Base-by-base conservation (phyloP, 208 protist genomes). In the Trypanosoma boissoni region DNA sequence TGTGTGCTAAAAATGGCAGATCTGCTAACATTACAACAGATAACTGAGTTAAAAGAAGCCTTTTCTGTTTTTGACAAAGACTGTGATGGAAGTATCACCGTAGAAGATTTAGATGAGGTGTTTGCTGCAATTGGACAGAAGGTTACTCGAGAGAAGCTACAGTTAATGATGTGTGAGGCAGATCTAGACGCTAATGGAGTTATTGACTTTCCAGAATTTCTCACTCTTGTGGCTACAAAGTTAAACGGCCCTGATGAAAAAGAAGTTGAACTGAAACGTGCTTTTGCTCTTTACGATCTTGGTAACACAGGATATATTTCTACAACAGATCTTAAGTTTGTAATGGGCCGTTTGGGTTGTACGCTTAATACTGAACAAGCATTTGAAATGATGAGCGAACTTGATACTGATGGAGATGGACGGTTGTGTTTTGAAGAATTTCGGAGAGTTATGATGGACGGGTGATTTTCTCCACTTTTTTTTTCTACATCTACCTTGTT, bases 41-140 rank as follows among this genome's bases (percentile, higher is more conserved):
- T 99, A 46, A 97, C 95, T 12, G 98, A 99, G 80, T 98, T 99
- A 69, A 99, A 99, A 82, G 99, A 99, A 72, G 99, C 98, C 1
- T 99, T 99, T 88, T 93, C 95, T 39, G 83, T 99, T 10, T 99
- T 99, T 76, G 99, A 99, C 71, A 98, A 92, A 56, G 97, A 99
- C 66, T 92, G 95, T 52, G 98, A 99, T 90, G 98, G 98, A 23
- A 94, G 77, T 45, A 99, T 99, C 74, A 99, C 97, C 0, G 94
- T 97, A 3, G 98, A 99, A 32, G 99, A 99, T 79, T 78, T 99
- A 3, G 98, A 95, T 54, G 98, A 98, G 20, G 98, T 99, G 9
- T 99, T 99, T 95, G 81, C 95, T 26, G 98, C 98, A 10, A 91
- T 99, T 20, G 98, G 98, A 3, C 94, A 99, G 68, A 98, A 97